phyloP scores from a whole-genome alignment of 139 green algal genomes.

The Tetradesmus lagerheimii region DNA sequence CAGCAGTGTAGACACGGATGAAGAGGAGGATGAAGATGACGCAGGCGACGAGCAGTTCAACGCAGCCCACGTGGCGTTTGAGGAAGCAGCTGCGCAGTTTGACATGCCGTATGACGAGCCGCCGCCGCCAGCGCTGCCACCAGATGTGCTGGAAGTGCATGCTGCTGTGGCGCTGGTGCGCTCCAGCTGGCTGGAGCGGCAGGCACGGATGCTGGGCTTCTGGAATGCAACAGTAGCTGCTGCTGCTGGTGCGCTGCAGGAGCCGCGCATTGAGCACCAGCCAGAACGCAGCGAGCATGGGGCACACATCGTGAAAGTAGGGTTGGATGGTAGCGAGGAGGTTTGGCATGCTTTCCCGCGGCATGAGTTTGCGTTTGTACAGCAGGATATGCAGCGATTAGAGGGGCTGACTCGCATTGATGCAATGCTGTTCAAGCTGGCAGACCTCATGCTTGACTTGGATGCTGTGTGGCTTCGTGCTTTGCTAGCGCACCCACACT shows the following conservation, averaged over 20 bases:
- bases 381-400: background rate
- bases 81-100: background rate
- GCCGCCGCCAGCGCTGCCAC: background rate
- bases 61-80: background rate
- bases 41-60: background rate
- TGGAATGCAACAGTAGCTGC: background rate
- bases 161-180: background rate
- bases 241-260: background rate
- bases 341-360: conserved; percentile 2
- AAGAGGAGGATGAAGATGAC: background rate
- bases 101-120: background rate
- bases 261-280: conserved; percentile 1
- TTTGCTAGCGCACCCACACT: background rate
- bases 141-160: background rate
- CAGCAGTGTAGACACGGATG: background rate
- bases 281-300: background rate
- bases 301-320: background rate
- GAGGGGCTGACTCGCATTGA: background rate
- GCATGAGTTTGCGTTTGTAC: background rate
- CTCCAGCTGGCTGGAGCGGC: background rate
- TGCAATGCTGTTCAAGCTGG: background rate
- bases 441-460: background rate
- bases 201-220: background rate
- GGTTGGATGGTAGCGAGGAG: background rate
- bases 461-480: background rate